Conservation (phyloP, 2,329 filamentous ascomycete genomes). For the Cladosporium austrohemisphaericum region DNA sequence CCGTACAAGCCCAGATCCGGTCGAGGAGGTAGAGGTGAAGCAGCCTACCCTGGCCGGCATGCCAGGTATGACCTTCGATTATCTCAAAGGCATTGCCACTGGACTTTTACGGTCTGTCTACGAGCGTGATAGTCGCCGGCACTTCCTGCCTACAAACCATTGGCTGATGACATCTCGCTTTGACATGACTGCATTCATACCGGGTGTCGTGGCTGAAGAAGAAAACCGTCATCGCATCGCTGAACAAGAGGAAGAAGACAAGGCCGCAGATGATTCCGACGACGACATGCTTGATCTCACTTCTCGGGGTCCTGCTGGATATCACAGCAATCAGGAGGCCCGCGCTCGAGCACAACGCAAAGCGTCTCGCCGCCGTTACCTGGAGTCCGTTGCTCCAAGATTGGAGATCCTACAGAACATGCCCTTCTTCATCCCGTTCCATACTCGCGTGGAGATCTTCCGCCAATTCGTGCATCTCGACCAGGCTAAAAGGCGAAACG, state of each 20-base stretch:
- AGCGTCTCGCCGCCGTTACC: conserved; percentile 63
- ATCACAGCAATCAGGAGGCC: conserved; percentile 46
- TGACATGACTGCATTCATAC: conserved; percentile 84
- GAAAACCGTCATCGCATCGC: conserved; percentile 68
- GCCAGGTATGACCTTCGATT: conserved; percentile 70
- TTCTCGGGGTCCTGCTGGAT: background rate
- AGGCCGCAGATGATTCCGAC: conserved; percentile 42
- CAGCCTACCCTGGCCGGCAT: conserved; percentile 55
- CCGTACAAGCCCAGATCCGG: background rate
- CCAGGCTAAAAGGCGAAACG: conserved; percentile 65
- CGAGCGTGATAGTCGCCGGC: conserved; percentile 83
- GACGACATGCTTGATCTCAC: conserved; percentile 32
- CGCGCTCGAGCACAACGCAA: conserved; percentile 63
- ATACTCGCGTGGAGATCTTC: conserved; percentile 87
- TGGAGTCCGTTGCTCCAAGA: conserved; percentile 78
- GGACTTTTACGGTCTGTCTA: conserved; percentile 82
- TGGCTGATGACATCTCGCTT: conserved; percentile 92
- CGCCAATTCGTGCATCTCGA: conserved; percentile 86
- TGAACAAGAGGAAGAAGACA: conserved; percentile 57
- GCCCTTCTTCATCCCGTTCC: conserved; percentile 94
- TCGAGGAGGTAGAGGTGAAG: conserved; percentile 28
- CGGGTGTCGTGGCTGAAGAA: conserved; percentile 82
- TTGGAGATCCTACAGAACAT: conserved; percentile 91
- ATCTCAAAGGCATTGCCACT: conserved; percentile 75
- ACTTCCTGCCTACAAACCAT: conserved; percentile 76